A percentile compares a stretch with the other conserved stretches of the same genome.
phyloP scores from a whole-genome alignment of 1,284 basidiomycete species.

The Moesziomyces parantarcticus region DNA sequence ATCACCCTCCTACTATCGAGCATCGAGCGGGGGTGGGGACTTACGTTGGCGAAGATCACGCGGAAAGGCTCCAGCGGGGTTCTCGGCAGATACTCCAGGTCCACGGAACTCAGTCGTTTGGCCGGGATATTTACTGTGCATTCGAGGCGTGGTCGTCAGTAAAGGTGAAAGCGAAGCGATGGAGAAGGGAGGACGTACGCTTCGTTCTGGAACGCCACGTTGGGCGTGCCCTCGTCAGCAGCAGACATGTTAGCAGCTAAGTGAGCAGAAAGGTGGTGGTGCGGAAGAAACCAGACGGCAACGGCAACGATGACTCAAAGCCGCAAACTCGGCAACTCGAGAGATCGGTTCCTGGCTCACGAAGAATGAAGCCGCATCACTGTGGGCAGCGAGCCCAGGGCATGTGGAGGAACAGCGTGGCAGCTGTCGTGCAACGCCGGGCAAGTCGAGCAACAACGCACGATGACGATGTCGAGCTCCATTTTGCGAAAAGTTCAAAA shows the following conservation, averaged over 20 bases:
- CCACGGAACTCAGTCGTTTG: conserved; percentile 42
- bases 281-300: too few species aligned
- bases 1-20: not conserved
- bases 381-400: not conserved
- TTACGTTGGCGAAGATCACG: conserved; percentile 38
- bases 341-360: not conserved
- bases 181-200: conserved; percentile 22
- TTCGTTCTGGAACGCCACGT: conserved; percentile 52
- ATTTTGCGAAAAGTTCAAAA: too few species aligned
- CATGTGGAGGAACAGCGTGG: conserved; percentile 35
- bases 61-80: conserved; percentile 49
- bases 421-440: not conserved
- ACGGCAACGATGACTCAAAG: not conserved
- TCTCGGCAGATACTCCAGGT: conserved; percentile 40
- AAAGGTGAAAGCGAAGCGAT: not conserved
- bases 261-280: not conserved
- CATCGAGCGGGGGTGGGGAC: conserved; percentile 2
- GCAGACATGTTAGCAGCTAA: conserved; percentile 18
- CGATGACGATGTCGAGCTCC: not conserved
- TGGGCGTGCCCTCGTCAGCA: conserved; percentile 37
- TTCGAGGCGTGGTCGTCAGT: not conserved
- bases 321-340: not conserved
- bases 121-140: conserved; percentile 35
- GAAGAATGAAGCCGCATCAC: not conserved
- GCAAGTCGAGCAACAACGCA: not conserved